Evolutionary conservation across 345 rosid species (phyloP).

Genomic region (Salix purpurea): DNA sequence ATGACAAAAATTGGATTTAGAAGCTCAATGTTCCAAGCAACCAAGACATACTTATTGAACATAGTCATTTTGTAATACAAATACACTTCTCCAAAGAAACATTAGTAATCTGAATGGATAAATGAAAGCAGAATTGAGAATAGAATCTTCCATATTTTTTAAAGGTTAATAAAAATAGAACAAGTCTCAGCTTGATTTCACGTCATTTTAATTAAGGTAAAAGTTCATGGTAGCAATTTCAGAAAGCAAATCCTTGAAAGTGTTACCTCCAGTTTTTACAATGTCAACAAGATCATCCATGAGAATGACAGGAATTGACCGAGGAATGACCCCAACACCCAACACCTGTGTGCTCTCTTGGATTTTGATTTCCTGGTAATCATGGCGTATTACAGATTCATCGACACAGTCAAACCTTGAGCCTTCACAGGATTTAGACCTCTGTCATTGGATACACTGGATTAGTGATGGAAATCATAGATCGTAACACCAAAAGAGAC

Average conservation of each 20-base stretch:
- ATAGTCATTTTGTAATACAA: not conserved
- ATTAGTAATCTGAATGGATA: not conserved
- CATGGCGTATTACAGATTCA: constrained; percentile 67
- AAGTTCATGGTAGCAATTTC: not conserved
- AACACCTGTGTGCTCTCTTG: constrained; percentile 89
- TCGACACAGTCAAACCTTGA: constrained; percentile 59
- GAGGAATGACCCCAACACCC: constrained; percentile 95
- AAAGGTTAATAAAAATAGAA: not conserved
- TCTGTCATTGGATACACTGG: constrained; percentile 39
- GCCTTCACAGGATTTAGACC: constrained; percentile 71
- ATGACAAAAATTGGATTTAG: not conserved
- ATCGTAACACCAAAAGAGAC: not conserved
- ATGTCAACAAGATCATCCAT: constrained; percentile 93
- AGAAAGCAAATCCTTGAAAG: constrained; percentile 4
- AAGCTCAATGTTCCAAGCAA: not conserved
- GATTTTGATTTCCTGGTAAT: constrained; percentile 91
- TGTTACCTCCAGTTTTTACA: constrained; percentile 92
- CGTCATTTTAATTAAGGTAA: not conserved
- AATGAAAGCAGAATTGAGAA: not conserved
- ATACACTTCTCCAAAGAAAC: not conserved
- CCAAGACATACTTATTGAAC: not conserved
- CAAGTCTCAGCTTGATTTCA: not conserved
- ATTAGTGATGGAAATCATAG: constrained; percentile 1
- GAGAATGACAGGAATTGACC: constrained; percentile 69
- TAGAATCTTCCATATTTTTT: not conserved